Base-by-base conservation (phyloP, 805 yeast genomes). In the Wickerhamia fluorescens region DNA sequence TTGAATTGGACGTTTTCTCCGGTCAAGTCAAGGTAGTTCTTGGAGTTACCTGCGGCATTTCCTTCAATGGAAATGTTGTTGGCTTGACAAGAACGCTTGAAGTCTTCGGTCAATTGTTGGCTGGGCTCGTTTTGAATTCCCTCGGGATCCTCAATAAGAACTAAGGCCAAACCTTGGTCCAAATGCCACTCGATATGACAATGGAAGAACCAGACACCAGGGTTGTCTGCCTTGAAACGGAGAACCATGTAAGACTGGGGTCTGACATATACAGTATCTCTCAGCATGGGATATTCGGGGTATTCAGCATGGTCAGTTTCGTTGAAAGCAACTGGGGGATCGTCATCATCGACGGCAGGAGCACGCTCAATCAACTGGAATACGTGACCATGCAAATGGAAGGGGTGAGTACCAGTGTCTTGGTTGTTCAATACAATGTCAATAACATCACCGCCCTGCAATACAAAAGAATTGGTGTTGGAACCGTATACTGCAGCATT, bases 161-260 rank as follows among this genome's bases (percentile, higher is more conserved):
- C 66, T 32, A 87, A 45, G 8, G 94, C 94, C 46, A 89, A 71
- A 49, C 98, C 98, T 66, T 92, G 97, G 49, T 78, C 71, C 68
- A 89, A 72, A 65, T 92, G 98, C 98, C 98, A 89, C 56, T 92
- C 97, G 49, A 92, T 82, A 56, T 89, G 98, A 61, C 98, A 89
- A 65, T 89, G 98, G 94, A 92, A 92, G 57, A 78, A 74, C 98
- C 97, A 89, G 24, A 88, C 88, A 66, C 98, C 98, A 18, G 97
- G 98, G 57, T 92, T 92, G 53, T 82, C 78, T 30, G 97, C 94
- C 49, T 72, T 74, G 69, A 87, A 89, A 53, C 97, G 74, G 38
- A 89, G 50, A 18, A 85, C 88, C 48, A 87, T 71, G 62, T 84
- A 78, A 2, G 96, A 87, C 51, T 83, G 83, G 16, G 94, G 87